Evolutionary conservation across 192 early-diverging fungal species (phyloP).

Genomic region (Dissophora globulifera): DNA sequence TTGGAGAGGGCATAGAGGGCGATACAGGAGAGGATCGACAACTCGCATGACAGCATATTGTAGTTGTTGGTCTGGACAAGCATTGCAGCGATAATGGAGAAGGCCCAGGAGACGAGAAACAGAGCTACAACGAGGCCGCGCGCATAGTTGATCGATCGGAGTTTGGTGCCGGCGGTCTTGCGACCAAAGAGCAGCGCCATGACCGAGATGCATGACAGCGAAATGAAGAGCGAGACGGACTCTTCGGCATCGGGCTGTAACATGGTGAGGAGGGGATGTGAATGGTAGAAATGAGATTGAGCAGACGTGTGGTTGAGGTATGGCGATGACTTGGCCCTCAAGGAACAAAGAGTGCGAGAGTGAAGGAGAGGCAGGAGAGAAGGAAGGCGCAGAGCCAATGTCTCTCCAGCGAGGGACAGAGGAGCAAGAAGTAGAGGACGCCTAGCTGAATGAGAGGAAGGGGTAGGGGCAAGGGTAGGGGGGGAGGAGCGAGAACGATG

Average conservation of each 20-base stretch:
- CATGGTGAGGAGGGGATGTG: conserved; percentile 4
- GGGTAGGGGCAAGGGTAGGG: neutral
- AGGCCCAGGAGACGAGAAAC: conserved; percentile 52
- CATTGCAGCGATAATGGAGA: conserved; percentile 52
- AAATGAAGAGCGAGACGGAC: conserved; percentile 40
- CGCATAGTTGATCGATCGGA: conserved; percentile 51
- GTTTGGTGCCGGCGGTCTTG: conserved; percentile 53
- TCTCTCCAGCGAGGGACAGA: neutral
- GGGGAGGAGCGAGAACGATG: neutral
- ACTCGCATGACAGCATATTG: conserved; percentile 51
- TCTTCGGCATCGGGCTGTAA: conserved; percentile 18
- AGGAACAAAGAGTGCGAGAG: neutral
- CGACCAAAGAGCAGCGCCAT: conserved; percentile 56
- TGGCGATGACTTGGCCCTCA: conserved; percentile 5
- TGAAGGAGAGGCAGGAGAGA: neutral
- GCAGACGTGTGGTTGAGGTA: neutral
- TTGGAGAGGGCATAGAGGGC: conserved; percentile 54
- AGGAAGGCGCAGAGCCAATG: no score
- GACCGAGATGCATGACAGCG: conserved; percentile 52
- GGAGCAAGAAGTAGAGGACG: neutral
- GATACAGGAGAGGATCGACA: conserved; percentile 49
- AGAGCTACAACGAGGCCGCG: conserved; percentile 47
- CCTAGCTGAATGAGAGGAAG: neutral
- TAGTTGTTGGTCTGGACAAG: conserved; percentile 57
- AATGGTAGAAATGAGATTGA: neutral